phyloP scores from a whole-genome alignment of 1,284 basidiomycete species.

The Microbotryum violaceum region DNA sequence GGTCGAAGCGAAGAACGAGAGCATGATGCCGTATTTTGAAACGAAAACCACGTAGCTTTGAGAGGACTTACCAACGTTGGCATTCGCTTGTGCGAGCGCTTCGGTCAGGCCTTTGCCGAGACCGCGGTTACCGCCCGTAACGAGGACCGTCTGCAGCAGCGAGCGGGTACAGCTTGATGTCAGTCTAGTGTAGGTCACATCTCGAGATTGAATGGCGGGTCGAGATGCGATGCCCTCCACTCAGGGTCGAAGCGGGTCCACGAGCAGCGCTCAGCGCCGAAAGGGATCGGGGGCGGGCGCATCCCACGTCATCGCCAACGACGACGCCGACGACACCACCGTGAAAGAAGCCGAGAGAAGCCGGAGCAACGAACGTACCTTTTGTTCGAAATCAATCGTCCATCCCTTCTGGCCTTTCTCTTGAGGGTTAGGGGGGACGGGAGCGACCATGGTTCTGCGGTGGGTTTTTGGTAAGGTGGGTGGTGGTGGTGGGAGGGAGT shows the following conservation, averaged over 20 bases:
- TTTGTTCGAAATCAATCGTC: slow-evolving; percentile 22
- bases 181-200: slow-evolving; percentile 21
- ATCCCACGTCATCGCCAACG: neutral
- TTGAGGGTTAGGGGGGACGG: slow-evolving; percentile 16
- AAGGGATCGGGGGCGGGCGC: too few relatives aligned
- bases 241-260: too few relatives aligned
- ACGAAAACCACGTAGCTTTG: too few relatives aligned
- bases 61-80: slow-evolving; percentile 38
- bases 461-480: slow-evolving; percentile 15
- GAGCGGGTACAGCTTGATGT: neutral
- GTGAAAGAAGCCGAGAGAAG: neutral
- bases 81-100: slow-evolving; percentile 46
- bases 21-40: too few relatives aligned
- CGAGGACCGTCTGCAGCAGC: slow-evolving; percentile 29
- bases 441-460: slow-evolving; percentile 2
- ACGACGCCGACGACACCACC: neutral
- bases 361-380: neutral
- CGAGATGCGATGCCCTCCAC: too few relatives aligned
- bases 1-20: too few relatives aligned
- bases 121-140: slow-evolving; percentile 47
- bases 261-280: too few relatives aligned
- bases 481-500: neutral
- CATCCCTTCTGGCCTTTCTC: slow-evolving; percentile 12
- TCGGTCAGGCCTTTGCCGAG: slow-evolving; percentile 48
- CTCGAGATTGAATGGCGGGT: neutral